A percentile compares a stretch with the other conserved stretches of the same genome.
These are phyloP conservation scores for Bauhinia variegata DNA, from an alignment of 306 rosid species.

Conservation along the genomic window DNA sequence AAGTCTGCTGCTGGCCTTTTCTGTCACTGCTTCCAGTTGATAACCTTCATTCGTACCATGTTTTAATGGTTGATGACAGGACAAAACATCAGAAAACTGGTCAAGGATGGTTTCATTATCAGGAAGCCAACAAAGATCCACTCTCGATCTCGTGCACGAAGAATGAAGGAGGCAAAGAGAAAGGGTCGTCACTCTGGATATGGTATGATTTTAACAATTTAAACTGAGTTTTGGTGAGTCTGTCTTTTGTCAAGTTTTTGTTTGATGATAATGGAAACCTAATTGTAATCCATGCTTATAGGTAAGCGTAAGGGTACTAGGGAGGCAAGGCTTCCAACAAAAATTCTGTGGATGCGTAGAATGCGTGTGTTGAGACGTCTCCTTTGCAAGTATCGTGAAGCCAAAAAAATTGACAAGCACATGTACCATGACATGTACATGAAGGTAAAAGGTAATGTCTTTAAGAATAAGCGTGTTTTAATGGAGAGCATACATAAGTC, in stretches of 20 bases:
- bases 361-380: constrained; percentile 58
- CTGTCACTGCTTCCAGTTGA: neutral
- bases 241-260: neutral
- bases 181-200: constrained; percentile 72
- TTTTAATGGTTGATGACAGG: constrained; percentile 39
- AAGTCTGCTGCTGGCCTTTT: neutral
- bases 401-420: constrained; percentile 54
- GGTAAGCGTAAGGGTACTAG: constrained; percentile 73
- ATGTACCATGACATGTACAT: constrained; percentile 64
- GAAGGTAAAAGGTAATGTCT: constrained; percentile 59
- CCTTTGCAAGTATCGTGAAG: constrained; percentile 52
- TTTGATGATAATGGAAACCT: no score
- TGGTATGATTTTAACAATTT: constrained; percentile 33
- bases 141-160: constrained; percentile 69
- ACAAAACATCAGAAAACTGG: constrained; percentile 64
- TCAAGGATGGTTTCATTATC: constrained; percentile 66
- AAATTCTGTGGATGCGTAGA: constrained; percentile 64
- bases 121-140: constrained; percentile 70
- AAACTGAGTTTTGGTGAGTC: neutral
- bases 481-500: constrained; percentile 64
- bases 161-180: constrained; percentile 64
- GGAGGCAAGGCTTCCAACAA: constrained; percentile 67
- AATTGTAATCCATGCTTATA: neutral
- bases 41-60: neutral
- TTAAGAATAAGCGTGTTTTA: constrained; percentile 57